Evolutionary conservation across 169 alveolate species (phyloP).

Genomic region (Perkinsus marinus): DNA sequence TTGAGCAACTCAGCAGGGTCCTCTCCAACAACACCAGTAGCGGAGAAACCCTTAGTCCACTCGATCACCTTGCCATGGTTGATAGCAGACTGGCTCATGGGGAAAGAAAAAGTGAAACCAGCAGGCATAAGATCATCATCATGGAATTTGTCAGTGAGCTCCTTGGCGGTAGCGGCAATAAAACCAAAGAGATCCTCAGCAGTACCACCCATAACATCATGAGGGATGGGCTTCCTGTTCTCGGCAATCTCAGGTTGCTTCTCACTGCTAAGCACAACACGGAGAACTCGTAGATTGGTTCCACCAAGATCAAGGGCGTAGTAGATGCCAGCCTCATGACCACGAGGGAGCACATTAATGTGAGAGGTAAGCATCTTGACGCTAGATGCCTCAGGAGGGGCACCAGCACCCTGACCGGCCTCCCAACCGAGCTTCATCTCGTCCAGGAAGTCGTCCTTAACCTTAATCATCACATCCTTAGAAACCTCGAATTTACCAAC

Average conservation of each 20-base stretch:
- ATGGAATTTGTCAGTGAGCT: not conserved
- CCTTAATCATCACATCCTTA: not conserved
- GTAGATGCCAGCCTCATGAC: conserved; percentile 16
- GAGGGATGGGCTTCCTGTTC: not conserved
- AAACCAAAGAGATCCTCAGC: not conserved
- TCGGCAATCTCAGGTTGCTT: not conserved
- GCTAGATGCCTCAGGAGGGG: not conserved
- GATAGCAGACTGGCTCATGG: conserved; percentile 5
- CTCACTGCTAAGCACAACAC: conserved; percentile 9
- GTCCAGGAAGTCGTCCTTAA: not conserved
- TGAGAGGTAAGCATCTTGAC: conserved; percentile 19
- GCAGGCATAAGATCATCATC: conserved; percentile 3
- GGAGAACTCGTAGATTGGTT: conserved; percentile 17
- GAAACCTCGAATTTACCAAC: not conserved
- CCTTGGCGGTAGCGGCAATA: not conserved
- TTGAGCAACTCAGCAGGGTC: conserved; percentile 17
- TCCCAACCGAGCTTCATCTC: not conserved
- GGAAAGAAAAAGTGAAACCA: conserved; percentile 23
- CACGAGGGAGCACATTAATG: conserved; percentile 11
- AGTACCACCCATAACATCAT: not conserved
- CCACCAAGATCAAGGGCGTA: conserved; percentile 31
- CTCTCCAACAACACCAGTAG: conserved; percentile 14
- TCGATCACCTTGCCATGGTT: conserved; percentile 4
- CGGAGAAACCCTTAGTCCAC: conserved; percentile 26
- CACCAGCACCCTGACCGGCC: not conserved